Base-by-base conservation (phyloP, 768 basidiomycete species). In the Leccinum incarnatum region DNA sequence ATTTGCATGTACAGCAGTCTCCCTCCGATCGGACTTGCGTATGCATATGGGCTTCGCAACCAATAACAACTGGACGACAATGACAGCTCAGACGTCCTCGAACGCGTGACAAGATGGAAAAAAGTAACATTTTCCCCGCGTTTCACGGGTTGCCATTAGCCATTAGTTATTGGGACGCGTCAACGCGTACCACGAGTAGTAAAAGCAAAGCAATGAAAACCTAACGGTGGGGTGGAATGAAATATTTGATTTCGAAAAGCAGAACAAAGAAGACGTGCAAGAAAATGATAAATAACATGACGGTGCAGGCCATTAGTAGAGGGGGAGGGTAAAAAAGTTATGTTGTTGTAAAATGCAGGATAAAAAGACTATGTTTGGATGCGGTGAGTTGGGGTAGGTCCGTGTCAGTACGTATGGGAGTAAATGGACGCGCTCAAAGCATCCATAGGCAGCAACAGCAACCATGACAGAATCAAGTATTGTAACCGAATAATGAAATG, bases 391-490 rank as follows among this genome's bases (percentile, higher is more conserved):
- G 45, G 9, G 45, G 12, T 3, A 46, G 2, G 62, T 70, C 62
- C 53, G 9, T 67, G 56, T 70, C 63, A 61, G 55, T 72, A 70
- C 59, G 68, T 53, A 62, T 57, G 48, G 30, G 27, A 27, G 36
- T 19, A 56, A 42, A 7, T 42, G 40, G 62, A 61, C 64, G 21
- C 56, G 56, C 50, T 52, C 45, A 7, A 49, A 36, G 55, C 34
- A 50, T 56, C 63, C 57, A 53, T 5, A 29, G n/a, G 17, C 17
- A 29, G 15, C 23, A 45, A 19, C 11, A 19, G 42, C 19, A 45
- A 11, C n/a, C 45, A 53, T 8, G 29, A 51, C 21, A 4, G 11
- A 48, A 53, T 49, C 40, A 62, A 55, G 14, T 59, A 70, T 65
- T 17, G 36, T 42, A 65, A 48, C 27, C 15, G 48, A 60, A 69